Evolutionary conservation across 176 grass and related monocot species (phyloP).

Genomic region (Eleusine coracana): DNA sequence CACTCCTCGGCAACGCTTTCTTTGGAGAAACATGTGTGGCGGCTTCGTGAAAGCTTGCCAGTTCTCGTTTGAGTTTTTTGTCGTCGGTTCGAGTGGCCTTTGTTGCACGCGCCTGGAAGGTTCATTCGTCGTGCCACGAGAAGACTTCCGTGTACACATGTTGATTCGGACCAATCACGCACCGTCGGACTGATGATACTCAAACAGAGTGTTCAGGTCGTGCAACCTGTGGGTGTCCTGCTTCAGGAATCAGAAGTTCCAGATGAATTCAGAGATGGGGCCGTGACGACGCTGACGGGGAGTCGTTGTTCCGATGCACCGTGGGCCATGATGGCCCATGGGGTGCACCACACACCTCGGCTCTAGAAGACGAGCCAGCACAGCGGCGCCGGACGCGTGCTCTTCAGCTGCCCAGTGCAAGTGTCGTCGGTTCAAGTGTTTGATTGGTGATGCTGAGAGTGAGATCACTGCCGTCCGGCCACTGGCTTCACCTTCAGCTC

Average conservation of each 20-base stretch:
- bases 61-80: not conserved
- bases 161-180: conserved; percentile 10
- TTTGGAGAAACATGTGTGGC: not conserved
- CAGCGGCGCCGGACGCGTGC: conserved; percentile 15
- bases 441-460: not conserved
- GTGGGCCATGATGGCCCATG: conserved; percentile 33
- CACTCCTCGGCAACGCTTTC: not conserved
- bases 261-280: too few species aligned
- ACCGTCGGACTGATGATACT: too few species aligned
- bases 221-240: not conserved
- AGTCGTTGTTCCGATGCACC: conserved; percentile 11
- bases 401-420: not conserved
- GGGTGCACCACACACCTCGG: not conserved
- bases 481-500: too few species aligned
- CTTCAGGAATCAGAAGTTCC: not conserved
- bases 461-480: too few species aligned
- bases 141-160: conserved; percentile 28
- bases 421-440: not conserved
- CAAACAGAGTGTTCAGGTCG: too few species aligned
- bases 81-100: not conserved
- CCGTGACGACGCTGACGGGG: too few species aligned
- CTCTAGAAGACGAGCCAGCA: conserved; percentile 42
- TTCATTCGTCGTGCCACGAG: conserved; percentile 6
- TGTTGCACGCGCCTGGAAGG: conserved; percentile 36
- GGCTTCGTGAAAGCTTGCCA: not conserved